A percentile compares a stretch with the other conserved stretches of the same genome.
Evolutionary conservation across 164 flowering plant genomes (phyloP).

Genomic region (Stephania yunnanensis): DNA sequence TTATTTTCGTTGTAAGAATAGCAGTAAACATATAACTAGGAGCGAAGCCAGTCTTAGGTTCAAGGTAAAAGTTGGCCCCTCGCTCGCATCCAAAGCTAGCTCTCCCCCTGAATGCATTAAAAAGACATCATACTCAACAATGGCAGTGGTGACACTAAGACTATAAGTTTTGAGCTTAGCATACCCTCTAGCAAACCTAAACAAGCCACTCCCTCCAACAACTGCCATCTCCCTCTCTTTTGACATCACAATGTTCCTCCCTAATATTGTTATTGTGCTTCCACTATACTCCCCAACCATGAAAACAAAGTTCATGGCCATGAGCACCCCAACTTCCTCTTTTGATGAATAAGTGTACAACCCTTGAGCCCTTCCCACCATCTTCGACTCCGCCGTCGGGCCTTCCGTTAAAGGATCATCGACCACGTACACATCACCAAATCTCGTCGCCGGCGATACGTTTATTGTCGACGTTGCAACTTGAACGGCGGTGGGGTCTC

Average conservation of each 20-base stretch:
- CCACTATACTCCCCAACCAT: constrained; percentile 45
- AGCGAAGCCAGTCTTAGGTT: no score
- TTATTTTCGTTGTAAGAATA: no score
- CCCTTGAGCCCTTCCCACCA: constrained; percentile 54
- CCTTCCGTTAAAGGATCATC: constrained; percentile 45
- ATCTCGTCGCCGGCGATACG: constrained; percentile 15
- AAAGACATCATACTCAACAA: constrained; percentile 13
- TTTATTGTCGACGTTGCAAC: constrained; percentile 19
- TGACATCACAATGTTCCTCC: constrained; percentile 34
- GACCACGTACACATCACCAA: constrained; percentile 38
- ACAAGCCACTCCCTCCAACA: constrained; percentile 50
- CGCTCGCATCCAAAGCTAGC: no score
- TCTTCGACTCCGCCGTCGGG: constrained; percentile 34
- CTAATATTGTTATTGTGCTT: constrained; percentile 41
- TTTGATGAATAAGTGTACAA: constrained; percentile 34
- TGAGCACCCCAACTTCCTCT: constrained; percentile 26
- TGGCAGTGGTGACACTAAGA: constrained; percentile 2
- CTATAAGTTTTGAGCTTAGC: constrained; percentile 7
- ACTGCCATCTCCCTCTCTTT: constrained; percentile 49
- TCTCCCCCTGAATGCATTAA: constrained; percentile 1
- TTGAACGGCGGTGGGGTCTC: constrained; percentile 22
- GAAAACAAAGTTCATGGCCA: constrained; percentile 58
- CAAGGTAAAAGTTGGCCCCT: no score
- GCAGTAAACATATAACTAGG: no score
- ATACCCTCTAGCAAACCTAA: constrained; percentile 14